Evolutionary conservation across 2,329 filamentous ascomycete species (phyloP), one percentile per base, ranked within the genome.

Genomic region (Pseudogymnoascus sp.): DNA sequence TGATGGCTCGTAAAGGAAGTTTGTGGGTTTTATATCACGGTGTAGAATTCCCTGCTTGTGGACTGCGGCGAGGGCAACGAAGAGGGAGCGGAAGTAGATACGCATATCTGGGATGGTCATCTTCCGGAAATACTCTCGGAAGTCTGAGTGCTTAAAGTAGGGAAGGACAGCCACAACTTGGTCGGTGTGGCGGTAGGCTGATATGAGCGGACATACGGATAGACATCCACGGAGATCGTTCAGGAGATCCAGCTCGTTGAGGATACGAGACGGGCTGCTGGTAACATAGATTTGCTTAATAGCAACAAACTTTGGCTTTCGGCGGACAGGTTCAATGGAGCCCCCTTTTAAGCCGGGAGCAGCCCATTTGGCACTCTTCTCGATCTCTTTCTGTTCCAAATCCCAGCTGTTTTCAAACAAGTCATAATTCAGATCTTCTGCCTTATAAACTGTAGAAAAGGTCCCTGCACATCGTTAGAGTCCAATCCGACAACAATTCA

Each of bases 231-330:
- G 83, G 7, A 99, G 82, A 70, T 96, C 91, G 71, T 95, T 85
- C 19, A 99, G 82, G 19, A 99, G 81, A 68, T 97, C 92, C 15
- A 99, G 84, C 74, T 99, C 94, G 75, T 99, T 99, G 70, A 95
- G 83, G 67, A 99, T 97, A 48, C 94, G 89, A 26, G 86, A 81
- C 0, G 94, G 94, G 66, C 91, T 96, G 63, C 92, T 96, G 0
- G 95, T 99, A 65, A 97, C 94, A 73, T 99, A 99, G 67, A 99
- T 99, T 77, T 99, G 99, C 77, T 99, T 99, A 74, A 99, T 89
- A 18, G 95, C 94, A 63, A 99, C 95, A 69, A 87, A 97, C 71
- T 88, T 89, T 21, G 87, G 78, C 65, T 76, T 80, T 57, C 75
- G 76, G 59, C 75, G 75, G 59, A 71, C 67, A 37, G 68, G 38